Base-by-base conservation (phyloP, 2,329 filamentous ascomycete genomes). In the Amesomyces nigricolor region DNA sequence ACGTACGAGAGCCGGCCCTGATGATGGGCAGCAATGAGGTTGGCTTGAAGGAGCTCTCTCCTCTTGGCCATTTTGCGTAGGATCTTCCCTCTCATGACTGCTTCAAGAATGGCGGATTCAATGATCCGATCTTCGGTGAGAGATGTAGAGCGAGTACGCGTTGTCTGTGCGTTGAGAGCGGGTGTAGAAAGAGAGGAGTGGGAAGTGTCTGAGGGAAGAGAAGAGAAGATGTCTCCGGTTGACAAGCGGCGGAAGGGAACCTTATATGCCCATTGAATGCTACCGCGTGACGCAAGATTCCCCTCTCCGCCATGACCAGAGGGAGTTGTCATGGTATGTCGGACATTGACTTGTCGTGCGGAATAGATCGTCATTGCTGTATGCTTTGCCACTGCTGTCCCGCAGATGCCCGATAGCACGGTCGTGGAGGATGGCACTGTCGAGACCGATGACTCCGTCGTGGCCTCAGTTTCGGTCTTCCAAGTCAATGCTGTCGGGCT, bases 21-120 rank as follows among this genome's bases (percentile, higher is more conserved):
- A 22, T 61, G 55, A 14, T 61, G 57, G 32, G 43, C 43, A 0
- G 35, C 44, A 11, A 62, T 61, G 11, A 56, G 39, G 29, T n/a
- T 4, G 14, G 38, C 8, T 32, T 48, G 6, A 53, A 47, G 22
- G 22, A 26, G 22, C 22, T 13, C 40, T 9, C 2, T 50, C 56
- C 16, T 47, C 17, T 43, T 13, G 5, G 42, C 8, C 16, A 47
- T 40, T 8, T 38, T 46, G 35, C 42, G 9, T 49, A 42, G 38
- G 4, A 29, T 32, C 5, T 38, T 37, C 19, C 47, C 53, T 4
- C 6, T 13, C 4, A 13, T 38, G 19, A 49, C 22, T 19, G 42
- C 37, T 14, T 50, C 37, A 10, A 40, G 35, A 11, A 44, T 48
- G 8, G 32, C 29, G n/a, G 14, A 16, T 16, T 48, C 40, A 14